These are phyloP conservation scores for Periconia macrospinosa DNA, from an alignment of 2,329 filamentous ascomycete genomes.

Conservation along the genomic window DNA sequence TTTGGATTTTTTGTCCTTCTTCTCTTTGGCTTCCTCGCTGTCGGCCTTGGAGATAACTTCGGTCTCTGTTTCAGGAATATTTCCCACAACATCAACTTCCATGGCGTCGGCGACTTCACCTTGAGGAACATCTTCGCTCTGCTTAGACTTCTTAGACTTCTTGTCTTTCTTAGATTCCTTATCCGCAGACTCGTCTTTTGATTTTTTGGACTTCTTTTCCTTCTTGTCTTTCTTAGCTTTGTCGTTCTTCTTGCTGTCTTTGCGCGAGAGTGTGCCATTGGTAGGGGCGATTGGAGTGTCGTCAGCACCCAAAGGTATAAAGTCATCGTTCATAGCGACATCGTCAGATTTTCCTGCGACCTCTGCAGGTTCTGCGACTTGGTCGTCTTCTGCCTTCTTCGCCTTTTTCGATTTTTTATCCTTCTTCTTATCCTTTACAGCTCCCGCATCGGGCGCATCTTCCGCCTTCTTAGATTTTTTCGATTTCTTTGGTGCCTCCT, in stretches of 20 bases:
- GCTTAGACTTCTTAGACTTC: background rate
- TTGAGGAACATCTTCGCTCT: background rate
- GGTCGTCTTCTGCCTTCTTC: background rate
- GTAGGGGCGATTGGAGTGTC: slow-evolving; percentile 2
- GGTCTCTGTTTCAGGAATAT: background rate
- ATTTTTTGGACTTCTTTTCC: slow-evolving; percentile 17
- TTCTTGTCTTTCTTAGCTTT: too few relatives aligned
- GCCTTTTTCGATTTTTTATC: slow-evolving; percentile 27
- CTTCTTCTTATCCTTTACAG: slow-evolving; percentile 21
- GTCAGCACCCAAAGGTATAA: slow-evolving; percentile 2
- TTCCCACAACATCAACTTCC: slow-evolving; percentile 1
- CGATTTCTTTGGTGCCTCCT: slow-evolving; percentile 30
- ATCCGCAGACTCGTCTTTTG: background rate
- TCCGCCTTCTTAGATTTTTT: slow-evolving; percentile 36
- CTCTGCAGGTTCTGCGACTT: background rate
- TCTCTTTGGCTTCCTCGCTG: slow-evolving; percentile 17
- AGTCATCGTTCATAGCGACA: background rate
- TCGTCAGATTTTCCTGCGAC: background rate
- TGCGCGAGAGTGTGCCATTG: background rate
- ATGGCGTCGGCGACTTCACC: slow-evolving; percentile 1
- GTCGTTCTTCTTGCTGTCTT: slow-evolving; percentile 18
- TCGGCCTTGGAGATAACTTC: slow-evolving; percentile 8
- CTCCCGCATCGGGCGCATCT: slow-evolving; percentile 14
- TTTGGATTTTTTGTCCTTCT: slow-evolving; percentile 25
- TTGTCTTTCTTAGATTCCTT: background rate